A percentile compares a stretch with the other conserved stretches of the same genome.
Evolutionary conservation across 169 alveolate genomes (phyloP).

Genomic region (Hepatocystis sp.): DNA sequence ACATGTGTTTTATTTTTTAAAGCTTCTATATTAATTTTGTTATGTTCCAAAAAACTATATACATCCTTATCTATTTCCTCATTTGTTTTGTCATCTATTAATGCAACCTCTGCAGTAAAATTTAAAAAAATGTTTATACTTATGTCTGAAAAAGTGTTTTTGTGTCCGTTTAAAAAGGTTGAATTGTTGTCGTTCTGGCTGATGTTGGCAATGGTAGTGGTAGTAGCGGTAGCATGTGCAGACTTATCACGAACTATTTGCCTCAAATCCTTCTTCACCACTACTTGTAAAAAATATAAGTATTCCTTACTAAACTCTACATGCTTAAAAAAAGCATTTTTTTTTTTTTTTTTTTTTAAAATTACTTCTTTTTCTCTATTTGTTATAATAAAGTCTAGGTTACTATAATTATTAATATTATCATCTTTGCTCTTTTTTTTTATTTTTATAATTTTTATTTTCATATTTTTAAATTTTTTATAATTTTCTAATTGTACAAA

Average conservation of each 20-base stretch:
- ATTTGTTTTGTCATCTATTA: constrained; percentile 20
- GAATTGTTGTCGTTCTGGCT: not conserved
- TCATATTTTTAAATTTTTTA: constrained; percentile 13
- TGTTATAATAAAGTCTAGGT: constrained; percentile 19
- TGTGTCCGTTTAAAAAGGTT: not conserved
- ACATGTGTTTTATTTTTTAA: not conserved
- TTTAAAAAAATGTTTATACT: constrained; percentile 8
- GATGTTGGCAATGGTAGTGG: not conserved
- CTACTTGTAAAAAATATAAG: constrained; percentile 10
- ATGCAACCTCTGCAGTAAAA: constrained; percentile 27
- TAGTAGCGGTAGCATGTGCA: not conserved
- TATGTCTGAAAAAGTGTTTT: constrained; percentile 3
- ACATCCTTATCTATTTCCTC: constrained; percentile 54
- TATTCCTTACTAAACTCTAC: constrained; percentile 15
- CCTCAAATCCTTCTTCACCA: constrained; percentile 2
- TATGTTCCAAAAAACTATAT: constrained; percentile 19
- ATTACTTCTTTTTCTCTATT: constrained; percentile 14
- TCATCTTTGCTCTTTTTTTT: constrained; percentile 13
- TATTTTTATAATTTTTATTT: constrained; percentile 29
- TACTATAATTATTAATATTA: not conserved
- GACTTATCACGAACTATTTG: not conserved
- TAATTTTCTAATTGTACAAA: constrained; percentile 36
- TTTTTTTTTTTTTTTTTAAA: constrained; percentile 27
- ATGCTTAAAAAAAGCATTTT: constrained; percentile 40
- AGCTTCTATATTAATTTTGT: constrained; percentile 34